Evolutionary conservation across 2,329 filamentous ascomycete species (phyloP).

Genomic region (Tolypocladium amazonense): DNA sequence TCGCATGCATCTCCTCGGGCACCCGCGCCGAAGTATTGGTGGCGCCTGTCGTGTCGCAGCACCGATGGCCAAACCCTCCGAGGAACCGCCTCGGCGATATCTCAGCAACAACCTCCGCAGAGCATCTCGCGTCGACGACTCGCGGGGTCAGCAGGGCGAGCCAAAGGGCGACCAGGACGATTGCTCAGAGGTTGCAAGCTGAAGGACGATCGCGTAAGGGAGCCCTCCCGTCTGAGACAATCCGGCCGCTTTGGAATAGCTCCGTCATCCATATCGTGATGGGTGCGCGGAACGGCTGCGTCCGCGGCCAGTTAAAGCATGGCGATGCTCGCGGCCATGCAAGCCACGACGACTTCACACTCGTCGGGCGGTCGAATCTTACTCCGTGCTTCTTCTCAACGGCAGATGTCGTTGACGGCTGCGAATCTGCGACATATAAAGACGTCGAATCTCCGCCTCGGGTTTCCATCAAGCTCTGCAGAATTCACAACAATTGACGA

Average conservation of each 20-base stretch:
- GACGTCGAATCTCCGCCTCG: background rate
- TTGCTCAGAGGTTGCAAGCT: background rate
- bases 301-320: background rate
- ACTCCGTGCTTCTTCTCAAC: background rate
- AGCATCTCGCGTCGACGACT: background rate
- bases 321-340: background rate
- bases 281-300: background rate
- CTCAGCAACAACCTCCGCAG: background rate
- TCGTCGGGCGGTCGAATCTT: background rate
- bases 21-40: background rate
- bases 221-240: background rate
- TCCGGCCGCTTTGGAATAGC: background rate
- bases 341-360: background rate
- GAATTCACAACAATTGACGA: background rate
- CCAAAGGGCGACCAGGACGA: background rate
- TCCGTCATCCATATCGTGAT: background rate
- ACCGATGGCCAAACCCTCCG: background rate
- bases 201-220: background rate
- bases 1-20: background rate
- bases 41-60: background rate
- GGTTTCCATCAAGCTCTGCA: background rate
- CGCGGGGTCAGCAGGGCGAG: background rate
- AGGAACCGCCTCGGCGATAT: background rate
- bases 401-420: background rate
- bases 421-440: background rate